Conservation (phyloP, 1,284 basidiomycete species). For the Entoloma clypeatum region DNA sequence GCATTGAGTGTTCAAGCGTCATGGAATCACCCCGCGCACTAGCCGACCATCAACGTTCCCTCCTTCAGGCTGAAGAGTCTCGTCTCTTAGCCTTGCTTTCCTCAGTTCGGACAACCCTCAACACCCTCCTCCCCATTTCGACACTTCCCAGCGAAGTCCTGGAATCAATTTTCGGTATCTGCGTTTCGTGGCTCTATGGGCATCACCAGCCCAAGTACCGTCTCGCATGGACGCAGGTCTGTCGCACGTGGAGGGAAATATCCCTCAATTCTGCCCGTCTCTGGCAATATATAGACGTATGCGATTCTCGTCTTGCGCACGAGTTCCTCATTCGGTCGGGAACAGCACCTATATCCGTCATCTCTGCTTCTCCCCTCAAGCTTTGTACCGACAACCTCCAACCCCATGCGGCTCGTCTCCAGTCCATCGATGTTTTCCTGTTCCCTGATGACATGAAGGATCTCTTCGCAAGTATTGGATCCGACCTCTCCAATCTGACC, state of each 20-base stretch:
- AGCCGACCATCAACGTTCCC: neutral
- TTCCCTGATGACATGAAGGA: constrained; percentile 29
- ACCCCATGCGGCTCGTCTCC: constrained; percentile 25
- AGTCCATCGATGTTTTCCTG: constrained; percentile 32
- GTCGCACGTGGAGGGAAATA: constrained; percentile 30
- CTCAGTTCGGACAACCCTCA: constrained; percentile 23
- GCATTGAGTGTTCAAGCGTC: too few relatives aligned
- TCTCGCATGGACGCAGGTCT: constrained; percentile 38
- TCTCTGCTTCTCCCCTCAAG: constrained; percentile 27
- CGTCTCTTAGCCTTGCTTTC: constrained; percentile 25
- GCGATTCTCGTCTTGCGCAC: constrained; percentile 27
- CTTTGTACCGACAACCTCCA: constrained; percentile 23
- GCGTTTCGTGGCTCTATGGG: constrained; percentile 32
- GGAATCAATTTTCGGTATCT: constrained; percentile 33
- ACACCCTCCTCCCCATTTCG: constrained; percentile 26
- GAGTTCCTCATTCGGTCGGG: constrained; percentile 31
- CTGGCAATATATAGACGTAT: constrained; percentile 35
- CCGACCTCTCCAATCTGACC: constrained; percentile 23
- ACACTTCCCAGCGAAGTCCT: constrained; percentile 34
- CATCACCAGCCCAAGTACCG: constrained; percentile 24
- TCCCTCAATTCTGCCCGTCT: constrained; percentile 31
- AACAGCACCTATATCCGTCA: constrained; percentile 29
- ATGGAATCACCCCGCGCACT: neutral
- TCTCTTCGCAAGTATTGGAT: constrained; percentile 27
- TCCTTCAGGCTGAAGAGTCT: constrained; percentile 23